Percentiles rank a stretch among this genome's conserved stretches.
Conservation (phyloP, 805 yeast genomes). For the Wickerhamomyces strasburgensis region DNA sequence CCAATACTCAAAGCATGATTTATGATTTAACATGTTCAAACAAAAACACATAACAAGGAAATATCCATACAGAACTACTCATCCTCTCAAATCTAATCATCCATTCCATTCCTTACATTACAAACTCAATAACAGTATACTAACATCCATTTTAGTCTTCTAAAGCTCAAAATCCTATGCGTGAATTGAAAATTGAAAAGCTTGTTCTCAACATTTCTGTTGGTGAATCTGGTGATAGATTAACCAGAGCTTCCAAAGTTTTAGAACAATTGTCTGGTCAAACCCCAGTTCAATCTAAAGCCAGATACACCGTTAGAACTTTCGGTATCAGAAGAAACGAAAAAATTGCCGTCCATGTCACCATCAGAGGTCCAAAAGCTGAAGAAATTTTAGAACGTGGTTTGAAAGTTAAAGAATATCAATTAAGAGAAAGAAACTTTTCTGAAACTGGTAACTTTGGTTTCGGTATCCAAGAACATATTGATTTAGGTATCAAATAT, state of each 20-base stretch:
- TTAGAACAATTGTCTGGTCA: constrained; percentile 99
- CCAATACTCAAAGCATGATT: no score
- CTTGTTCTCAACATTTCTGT: constrained; percentile 99
- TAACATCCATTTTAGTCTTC: constrained; percentile 33
- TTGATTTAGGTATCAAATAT: constrained; percentile 99
- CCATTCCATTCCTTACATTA: no score
- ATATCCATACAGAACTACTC: no score
- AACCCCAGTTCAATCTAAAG: constrained; percentile 99
- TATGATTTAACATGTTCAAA: no score
- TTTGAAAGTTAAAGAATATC: constrained; percentile 99
- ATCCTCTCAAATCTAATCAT: no score
- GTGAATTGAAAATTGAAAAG: constrained; percentile 98
- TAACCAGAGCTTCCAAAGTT: constrained; percentile 99
- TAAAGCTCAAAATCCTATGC: constrained; percentile 88
- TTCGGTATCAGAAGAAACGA: constrained; percentile 99
- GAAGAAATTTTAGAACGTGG: constrained; percentile 99
- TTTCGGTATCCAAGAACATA: constrained; percentile 99
- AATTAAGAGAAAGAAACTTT: constrained; percentile 90
- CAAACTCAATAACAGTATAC: constrained; percentile 7
- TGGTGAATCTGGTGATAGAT: constrained; percentile 99
- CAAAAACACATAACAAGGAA: no score
- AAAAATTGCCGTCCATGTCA: constrained; percentile 98
- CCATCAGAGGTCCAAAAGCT: constrained; percentile 99
- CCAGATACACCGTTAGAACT: constrained; percentile 99
- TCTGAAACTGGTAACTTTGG: constrained; percentile 99